Conservation (phyloP, 2,329 filamentous ascomycete species). For the Colletotrichum caudatum region DNA sequence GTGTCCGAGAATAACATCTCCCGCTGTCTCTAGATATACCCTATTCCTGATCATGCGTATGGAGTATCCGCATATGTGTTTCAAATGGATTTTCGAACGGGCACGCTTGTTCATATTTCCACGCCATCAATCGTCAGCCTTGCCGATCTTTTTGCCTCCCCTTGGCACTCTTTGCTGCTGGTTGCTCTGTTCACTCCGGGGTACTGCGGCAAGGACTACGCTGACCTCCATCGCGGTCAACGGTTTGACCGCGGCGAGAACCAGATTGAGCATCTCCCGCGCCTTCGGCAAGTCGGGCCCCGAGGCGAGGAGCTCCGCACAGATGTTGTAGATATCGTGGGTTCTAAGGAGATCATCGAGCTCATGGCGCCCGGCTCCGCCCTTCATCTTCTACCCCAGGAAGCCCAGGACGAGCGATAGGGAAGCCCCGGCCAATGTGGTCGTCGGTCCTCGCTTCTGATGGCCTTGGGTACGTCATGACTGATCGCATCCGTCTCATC, state of each 20-base stretch:
- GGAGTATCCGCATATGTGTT: slow-evolving; percentile 42
- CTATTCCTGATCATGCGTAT: slow-evolving; percentile 41
- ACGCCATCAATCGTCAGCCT: slow-evolving; percentile 34
- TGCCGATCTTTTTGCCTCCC: background rate
- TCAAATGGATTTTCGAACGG: slow-evolving; percentile 41
- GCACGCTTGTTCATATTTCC: slow-evolving; percentile 41
- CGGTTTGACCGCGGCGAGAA: slow-evolving; percentile 39
- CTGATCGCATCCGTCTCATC: background rate
- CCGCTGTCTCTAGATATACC: slow-evolving; percentile 44
- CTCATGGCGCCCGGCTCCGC: slow-evolving; percentile 38
- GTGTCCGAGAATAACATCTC: slow-evolving; percentile 42
- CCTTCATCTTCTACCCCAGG: slow-evolving; percentile 33
- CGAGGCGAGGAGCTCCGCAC: slow-evolving; percentile 39
- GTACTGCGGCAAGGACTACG: slow-evolving; percentile 40
- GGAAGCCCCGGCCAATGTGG: slow-evolving; percentile 32
- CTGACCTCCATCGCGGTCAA: slow-evolving; percentile 42
- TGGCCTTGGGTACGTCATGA: background rate
- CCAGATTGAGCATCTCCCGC: slow-evolving; percentile 41
- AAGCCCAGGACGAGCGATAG: slow-evolving; percentile 42
- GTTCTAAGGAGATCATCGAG: slow-evolving; percentile 39
- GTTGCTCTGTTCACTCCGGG: background rate
- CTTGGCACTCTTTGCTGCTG: background rate
- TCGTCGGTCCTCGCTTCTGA: slow-evolving; percentile 23
- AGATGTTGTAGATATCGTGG: slow-evolving; percentile 40
- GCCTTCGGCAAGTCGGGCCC: slow-evolving; percentile 28